Base-by-base conservation (phyloP, 1,284 basidiomycete genomes). In the Fistulina hepatica region DNA sequence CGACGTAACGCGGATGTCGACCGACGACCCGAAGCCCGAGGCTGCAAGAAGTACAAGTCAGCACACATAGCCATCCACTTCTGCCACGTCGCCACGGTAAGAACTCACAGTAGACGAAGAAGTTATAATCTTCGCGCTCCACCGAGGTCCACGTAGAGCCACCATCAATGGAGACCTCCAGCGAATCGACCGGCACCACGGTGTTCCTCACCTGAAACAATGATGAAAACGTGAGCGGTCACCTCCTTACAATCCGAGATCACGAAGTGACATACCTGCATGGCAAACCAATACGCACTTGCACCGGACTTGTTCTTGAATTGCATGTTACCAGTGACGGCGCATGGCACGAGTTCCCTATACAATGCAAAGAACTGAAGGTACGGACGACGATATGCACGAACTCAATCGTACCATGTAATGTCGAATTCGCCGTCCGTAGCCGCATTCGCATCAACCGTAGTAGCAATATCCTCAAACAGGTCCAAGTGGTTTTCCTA, bases 241-340 rank as follows among this genome's bases (percentile, higher is more conserved):
- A 4, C 19, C 3, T 15, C 10, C 11, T 6, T 3, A 31, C 6
- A 9, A 8, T 13, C 15, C 10, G 10, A 13, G 3, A 19, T 5
- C 3, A 16, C 6, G 28, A 11, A 3, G 15, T 11, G 11, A 31
- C 28, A 9, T 3, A 28, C 24, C 25, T 37, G 36, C 6, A 37
- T 11, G 19, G 36, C 36, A 19, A 37, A 37, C 24, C 30, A 37
- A 13, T 28, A 27, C 6, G 12, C 36, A 21, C 36, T 37, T 3
- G 36, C 21, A 12, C 36, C 36, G 7, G 26, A 23, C 12, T 37
- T 37, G 36, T 37, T 37, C 19, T 37, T 37, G n/a, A 37, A 37
- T 15, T 37, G 26, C 24, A 37, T 27, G 13, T 28, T 28, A 1
- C 36, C 36, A 15, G 25, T 28, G 24, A 37, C 36, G 3, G 36